These are phyloP conservation scores for Plantago lanceolata DNA, from an alignment of 305 asterid species.

Conservation along the genomic window DNA sequence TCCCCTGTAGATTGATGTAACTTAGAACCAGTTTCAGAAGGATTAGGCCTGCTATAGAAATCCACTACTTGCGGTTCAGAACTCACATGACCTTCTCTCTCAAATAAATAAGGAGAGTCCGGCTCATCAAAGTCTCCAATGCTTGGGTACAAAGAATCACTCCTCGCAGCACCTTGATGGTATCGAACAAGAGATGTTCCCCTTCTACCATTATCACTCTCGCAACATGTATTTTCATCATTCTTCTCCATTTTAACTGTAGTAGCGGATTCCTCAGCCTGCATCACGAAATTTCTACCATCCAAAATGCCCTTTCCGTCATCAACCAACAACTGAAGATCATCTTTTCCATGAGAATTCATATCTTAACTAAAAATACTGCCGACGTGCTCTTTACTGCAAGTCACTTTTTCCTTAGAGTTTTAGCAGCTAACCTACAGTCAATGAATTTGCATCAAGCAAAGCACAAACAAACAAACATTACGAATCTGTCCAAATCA, in stretches of 20 bases:
- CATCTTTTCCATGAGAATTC: slow-evolving; percentile 30
- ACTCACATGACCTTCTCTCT: slow-evolving; percentile 20
- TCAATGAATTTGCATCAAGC: slow-evolving; percentile 20
- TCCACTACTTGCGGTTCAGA: slow-evolving; percentile 10
- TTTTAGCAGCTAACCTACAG: slow-evolving; percentile 21
- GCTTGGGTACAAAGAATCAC: slow-evolving; percentile 22
- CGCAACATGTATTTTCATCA: slow-evolving; percentile 24
- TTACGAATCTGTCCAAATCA: background rate
- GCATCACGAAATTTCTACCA: slow-evolving; percentile 19
- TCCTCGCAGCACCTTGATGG: slow-evolving; percentile 16
- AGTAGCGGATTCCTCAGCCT: slow-evolving; percentile 30
- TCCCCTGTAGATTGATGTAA: slow-evolving; percentile 22
- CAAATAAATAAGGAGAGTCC: slow-evolving; percentile 18
- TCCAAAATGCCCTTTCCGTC: slow-evolving; percentile 28
- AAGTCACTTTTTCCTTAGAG: slow-evolving; percentile 10
- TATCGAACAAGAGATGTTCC: slow-evolving; percentile 22
- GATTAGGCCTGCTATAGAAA: slow-evolving; percentile 10
- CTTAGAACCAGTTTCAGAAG: slow-evolving; percentile 16
- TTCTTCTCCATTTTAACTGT: slow-evolving; percentile 26
- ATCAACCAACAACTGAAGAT: slow-evolving; percentile 24
- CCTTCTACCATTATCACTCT: slow-evolving; percentile 22
- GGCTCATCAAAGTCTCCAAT: slow-evolving; percentile 25
- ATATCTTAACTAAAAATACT: slow-evolving; percentile 22
- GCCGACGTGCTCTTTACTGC: slow-evolving; percentile 21
- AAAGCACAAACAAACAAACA: background rate